Evolutionary conservation across 768 basidiomycete species (phyloP), one percentile per base, ranked within the genome.

Genomic region (Mrakia hoshinonis): DNA sequence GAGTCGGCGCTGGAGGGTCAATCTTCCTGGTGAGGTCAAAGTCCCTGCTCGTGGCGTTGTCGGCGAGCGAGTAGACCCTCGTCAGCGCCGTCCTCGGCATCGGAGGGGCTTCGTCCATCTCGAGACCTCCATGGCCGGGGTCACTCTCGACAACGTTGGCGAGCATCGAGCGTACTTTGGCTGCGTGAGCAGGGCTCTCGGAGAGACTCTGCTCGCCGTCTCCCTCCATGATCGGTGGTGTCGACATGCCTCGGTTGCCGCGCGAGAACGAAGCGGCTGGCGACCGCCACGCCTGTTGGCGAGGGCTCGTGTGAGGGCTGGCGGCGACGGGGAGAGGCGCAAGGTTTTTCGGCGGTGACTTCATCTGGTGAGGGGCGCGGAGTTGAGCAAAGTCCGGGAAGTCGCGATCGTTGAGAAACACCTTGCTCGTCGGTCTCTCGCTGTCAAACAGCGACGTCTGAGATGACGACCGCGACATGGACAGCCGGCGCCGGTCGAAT

Each of bases 151-250:
- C 26, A n/a, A 29, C 43, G 26, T 47, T 48, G 15, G 36, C 29
- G 39, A 47, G 22, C 26, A 29, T 65, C 64, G 43, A 29, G 18
- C 64, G 26, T 48, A 26, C 29, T 29, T 18, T 1, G 1, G 39
- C 12, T 15, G 31, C 20, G 3, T 38, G 22, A 1, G 64, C 6
- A n/a, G 18, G 26, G 3, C 29, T 26, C 24, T 47, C 47, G 46
- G 47, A 1, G 15, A 26, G 10, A 12, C 64, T 47, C 13, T 65
- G 24, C 39, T 65, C 64, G 22, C 39, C 24, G 11, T 47, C 64
- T 46, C 48, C 64, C 64, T 65, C 64, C 1, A 13, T n/a, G 64
- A 65, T 65, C n/a, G 64, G 64, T 20, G 64, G 64, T 1, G 64
- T 65, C 6, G 64, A 65, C 26, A 48, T 65, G 10, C 64, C 64